Conservation (phyloP, 768 basidiomycete genomes). For the Amanita inopinata region DNA sequence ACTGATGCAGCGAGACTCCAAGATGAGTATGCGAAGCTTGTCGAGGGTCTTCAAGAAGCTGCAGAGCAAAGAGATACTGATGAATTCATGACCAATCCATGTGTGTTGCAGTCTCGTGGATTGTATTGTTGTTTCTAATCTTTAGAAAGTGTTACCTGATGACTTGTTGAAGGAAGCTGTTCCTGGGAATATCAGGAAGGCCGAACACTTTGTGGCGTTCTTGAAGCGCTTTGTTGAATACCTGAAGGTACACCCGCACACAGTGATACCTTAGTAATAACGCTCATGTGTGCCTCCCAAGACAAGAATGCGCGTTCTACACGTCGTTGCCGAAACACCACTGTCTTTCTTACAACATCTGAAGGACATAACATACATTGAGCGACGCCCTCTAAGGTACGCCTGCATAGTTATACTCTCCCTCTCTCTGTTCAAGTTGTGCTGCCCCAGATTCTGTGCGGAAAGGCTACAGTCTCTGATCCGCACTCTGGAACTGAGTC, state of each 20-base stretch:
- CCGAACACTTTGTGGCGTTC: constrained; percentile 98
- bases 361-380: constrained; percentile 98
- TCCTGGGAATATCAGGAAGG: constrained; percentile 96
- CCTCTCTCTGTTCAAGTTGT: background rate
- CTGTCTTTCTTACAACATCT: constrained; percentile 94
- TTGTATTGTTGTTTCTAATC: constrained; percentile 3
- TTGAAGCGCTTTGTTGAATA: constrained; percentile 98
- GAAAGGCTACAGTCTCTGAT: constrained; percentile 93
- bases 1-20: constrained; percentile 92
- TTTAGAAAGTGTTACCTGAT: constrained; percentile 71
- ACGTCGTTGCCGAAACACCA: constrained; percentile 98
- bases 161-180: constrained; percentile 93
- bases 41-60: constrained; percentile 85
- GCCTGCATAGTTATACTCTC: constrained; percentile 13
- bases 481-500: constrained; percentile 79
- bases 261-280: too few relatives aligned
- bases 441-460: constrained; percentile 75
- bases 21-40: constrained; percentile 92
- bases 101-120: constrained; percentile 29
- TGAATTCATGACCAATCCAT: constrained; percentile 79
- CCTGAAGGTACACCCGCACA: constrained; percentile 75
- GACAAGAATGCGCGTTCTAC: constrained; percentile 98
- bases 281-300: constrained; percentile 24
- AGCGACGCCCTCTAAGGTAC: constrained; percentile 82
- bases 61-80: constrained; percentile 60